Evolutionary conservation across 345 rosid genomes (phyloP).

Genomic region (Mercurialis annua): DNA sequence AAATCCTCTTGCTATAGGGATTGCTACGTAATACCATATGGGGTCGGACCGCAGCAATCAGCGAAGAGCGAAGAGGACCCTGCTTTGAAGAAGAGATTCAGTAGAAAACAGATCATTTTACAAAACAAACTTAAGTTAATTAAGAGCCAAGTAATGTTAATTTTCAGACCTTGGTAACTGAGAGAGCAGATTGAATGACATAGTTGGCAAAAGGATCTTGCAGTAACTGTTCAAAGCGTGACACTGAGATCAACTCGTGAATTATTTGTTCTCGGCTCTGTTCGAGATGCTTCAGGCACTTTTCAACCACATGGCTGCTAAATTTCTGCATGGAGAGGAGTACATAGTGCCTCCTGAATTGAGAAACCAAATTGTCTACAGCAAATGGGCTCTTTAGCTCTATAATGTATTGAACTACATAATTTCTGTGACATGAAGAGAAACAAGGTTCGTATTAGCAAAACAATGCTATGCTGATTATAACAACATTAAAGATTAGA

Average conservation of each 20-base stretch:
- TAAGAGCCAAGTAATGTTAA: neutral
- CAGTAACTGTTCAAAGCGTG: conserved; percentile 57
- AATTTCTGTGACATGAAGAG: conserved; percentile 48
- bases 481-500: too few species aligned
- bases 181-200: conserved; percentile 67
- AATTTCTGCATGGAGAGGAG: conserved; percentile 66
- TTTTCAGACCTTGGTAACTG: conserved; percentile 42
- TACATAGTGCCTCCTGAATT: conserved; percentile 47
- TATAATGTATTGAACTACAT: conserved; percentile 67
- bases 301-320: conserved; percentile 78
- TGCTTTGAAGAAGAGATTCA: conserved; percentile 25
- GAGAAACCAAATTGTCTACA: conserved; percentile 37
- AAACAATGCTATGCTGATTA: neutral
- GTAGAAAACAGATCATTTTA: neutral
- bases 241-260: conserved; percentile 46
- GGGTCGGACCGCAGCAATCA: conserved; percentile 47
- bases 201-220: conserved; percentile 80
- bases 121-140: neutral
- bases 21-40: conserved; percentile 45
- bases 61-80: conserved; percentile 46
- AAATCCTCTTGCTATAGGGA: conserved; percentile 73
- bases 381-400: conserved; percentile 44
- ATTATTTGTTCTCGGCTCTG: conserved; percentile 53
- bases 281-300: conserved; percentile 48
- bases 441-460: neutral